Base-by-base conservation (phyloP, 2,329 filamentous ascomycete genomes). In the Aspergillus candidus region DNA sequence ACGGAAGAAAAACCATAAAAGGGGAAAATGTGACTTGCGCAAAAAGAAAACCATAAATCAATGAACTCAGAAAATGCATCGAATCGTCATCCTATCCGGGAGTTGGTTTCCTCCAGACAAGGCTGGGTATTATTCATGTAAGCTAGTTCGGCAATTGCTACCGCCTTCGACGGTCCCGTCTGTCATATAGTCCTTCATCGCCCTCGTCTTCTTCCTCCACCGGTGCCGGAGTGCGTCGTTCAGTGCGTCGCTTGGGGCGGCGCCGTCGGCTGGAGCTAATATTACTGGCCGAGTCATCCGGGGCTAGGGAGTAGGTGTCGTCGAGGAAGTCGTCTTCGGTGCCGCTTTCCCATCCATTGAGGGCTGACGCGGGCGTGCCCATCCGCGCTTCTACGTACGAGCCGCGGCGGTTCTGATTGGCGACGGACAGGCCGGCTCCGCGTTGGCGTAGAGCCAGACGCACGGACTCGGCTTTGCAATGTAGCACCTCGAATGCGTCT, bases 401-500 rank as follows among this genome's bases (percentile, higher is more conserved):
- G 14, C 69, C 70, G 29, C 70, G 63, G 4, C 72, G 65, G 38
- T 65, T 63, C 52, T 72, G 70, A 35, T 63, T 71, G 12, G 72
- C 71, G 15, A 71, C 61, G 0, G 71, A 78, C 4, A 97, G 72
- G 1, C 88, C 90, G 0, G 88, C 88, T 11, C 84, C 83, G 33
- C 91, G 85, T 61, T 93, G 86, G 5, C 90, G 84, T 4, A 97
- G 75, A 1, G 84, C 80, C 15, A 80, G 82, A 4, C 91, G 83
- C 12, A 96, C 86, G 13, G 75, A 67, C 68, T 96, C 89, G 2
- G 91, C 91, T 58, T 84, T 84, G 53, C 81, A 78, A 62, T 97
- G 91, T n/a, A 97, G 75, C 22, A 80, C 82, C 69, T 97, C 91
- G 56, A 97, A 96, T 0, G 90, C 89, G 60, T 96, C 88, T 66